Evolutionary conservation across 2,329 filamentous ascomycete genomes (phyloP).

Genomic region (Beauveria varroae): DNA sequence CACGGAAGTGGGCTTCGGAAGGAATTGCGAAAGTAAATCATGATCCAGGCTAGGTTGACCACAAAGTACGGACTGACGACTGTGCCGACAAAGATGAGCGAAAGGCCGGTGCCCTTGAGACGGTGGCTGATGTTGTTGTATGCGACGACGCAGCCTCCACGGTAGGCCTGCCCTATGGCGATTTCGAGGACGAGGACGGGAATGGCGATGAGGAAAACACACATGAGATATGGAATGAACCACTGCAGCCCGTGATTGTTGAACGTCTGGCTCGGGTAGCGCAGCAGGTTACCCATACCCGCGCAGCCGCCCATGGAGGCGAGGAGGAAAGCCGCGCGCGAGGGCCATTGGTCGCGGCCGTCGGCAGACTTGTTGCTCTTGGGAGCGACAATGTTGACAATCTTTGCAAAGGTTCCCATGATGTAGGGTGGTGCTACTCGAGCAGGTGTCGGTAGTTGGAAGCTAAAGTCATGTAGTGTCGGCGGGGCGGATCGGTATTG

Average conservation of each 20-base stretch:
- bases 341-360: slow-evolving; percentile 47
- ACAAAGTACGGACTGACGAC: slow-evolving; percentile 51
- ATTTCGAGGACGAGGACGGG: slow-evolving; percentile 50
- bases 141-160: slow-evolving; percentile 46
- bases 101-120: slow-evolving; percentile 46
- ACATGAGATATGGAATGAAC: slow-evolving; percentile 51
- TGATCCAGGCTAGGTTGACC: slow-evolving; percentile 50
- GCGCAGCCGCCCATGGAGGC: slow-evolving; percentile 52
- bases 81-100: slow-evolving; percentile 43
- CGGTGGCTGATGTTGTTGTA: slow-evolving; percentile 46
- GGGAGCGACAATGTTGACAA: slow-evolving; percentile 27
- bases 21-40: slow-evolving; percentile 49
- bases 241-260: slow-evolving; percentile 54
- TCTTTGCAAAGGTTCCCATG: slow-evolving; percentile 21
- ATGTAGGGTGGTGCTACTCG: not conserved
- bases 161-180: slow-evolving; percentile 62
- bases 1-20: slow-evolving; percentile 49
- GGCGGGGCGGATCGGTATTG: not conserved
- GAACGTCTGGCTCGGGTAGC: slow-evolving; percentile 51
- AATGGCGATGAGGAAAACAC: slow-evolving; percentile 48
- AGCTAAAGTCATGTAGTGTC: not conserved
- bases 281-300: slow-evolving; percentile 49
- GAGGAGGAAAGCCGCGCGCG: slow-evolving; percentile 46
- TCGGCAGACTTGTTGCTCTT: slow-evolving; percentile 29
- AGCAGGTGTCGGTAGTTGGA: not conserved